phyloP scores from a whole-genome alignment of 805 yeast genomes.

The Candida corydali region DNA sequence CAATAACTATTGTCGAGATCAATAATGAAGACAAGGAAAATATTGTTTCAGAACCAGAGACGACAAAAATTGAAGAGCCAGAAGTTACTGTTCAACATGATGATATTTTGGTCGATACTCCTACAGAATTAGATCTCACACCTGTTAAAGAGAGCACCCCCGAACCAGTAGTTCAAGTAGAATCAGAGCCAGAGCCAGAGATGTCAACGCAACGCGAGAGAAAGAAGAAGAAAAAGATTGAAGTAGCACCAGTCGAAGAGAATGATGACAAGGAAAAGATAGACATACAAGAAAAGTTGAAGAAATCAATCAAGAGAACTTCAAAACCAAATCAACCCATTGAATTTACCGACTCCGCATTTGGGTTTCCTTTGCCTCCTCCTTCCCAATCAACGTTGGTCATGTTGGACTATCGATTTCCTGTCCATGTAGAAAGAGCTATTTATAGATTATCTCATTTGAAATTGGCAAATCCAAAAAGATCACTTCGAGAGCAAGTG shows the following conservation, averaged over 20 bases:
- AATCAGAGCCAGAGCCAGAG: neutral
- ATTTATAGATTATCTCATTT: conserved; percentile 88
- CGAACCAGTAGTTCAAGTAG: neutral
- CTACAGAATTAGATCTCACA: neutral
- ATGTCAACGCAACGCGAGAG: conserved; percentile 1
- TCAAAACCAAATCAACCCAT: conserved; percentile 44
- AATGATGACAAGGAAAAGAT: conserved; percentile 19
- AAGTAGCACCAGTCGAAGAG: conserved; percentile 9
- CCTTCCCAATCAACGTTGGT: conserved; percentile 70
- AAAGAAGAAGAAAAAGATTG: conserved; percentile 6
- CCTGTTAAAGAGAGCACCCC: neutral
- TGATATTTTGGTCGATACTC: neutral
- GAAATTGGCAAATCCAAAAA: conserved; percentile 88
- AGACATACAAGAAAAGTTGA: conserved; percentile 42
- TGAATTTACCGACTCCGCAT: conserved; percentile 67
- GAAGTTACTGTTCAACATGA: neutral
- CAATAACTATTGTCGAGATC: neutral
- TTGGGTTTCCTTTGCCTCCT: conserved; percentile 84
- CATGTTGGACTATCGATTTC: conserved; percentile 83
- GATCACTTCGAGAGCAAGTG: conserved; percentile 90
- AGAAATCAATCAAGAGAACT: conserved; percentile 36
- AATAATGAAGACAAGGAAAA: conserved; percentile 8
- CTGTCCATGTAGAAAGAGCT: conserved; percentile 94
- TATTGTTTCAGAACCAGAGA: neutral
- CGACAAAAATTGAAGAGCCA: neutral